phyloP scores from a whole-genome alignment of 2,329 filamentous ascomycete species.

The Fusarium mundagurra region DNA sequence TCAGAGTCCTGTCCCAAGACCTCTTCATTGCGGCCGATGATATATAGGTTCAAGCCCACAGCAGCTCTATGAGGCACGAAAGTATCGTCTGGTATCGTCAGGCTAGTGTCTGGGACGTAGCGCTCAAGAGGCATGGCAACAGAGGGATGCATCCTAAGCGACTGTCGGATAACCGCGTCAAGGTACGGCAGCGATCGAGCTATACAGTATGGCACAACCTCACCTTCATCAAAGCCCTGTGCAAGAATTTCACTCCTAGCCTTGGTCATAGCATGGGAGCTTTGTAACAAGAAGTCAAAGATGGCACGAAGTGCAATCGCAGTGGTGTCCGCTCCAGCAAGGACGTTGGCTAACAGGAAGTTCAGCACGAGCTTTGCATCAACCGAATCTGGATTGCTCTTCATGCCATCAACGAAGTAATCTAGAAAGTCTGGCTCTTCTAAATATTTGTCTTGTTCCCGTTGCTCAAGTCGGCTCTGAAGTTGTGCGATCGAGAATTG shows the following conservation, averaged over 20 bases:
- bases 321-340: slow-evolving; percentile 52
- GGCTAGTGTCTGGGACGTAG: slow-evolving; percentile 53
- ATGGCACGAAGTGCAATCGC: slow-evolving; percentile 48
- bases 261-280: slow-evolving; percentile 41
- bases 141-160: slow-evolving; percentile 57
- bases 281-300: slow-evolving; percentile 51
- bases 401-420: slow-evolving; percentile 48
- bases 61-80: slow-evolving; percentile 49
- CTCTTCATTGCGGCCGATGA: slow-evolving; percentile 50
- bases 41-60: slow-evolving; percentile 55
- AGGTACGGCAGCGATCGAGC: slow-evolving; percentile 40
- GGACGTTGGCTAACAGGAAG: slow-evolving; percentile 47
- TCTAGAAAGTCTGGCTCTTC: slow-evolving; percentile 46
- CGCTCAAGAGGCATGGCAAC: slow-evolving; percentile 58
- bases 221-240: neutral
- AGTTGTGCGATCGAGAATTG: slow-evolving; percentile 17
- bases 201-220: slow-evolving; percentile 3
- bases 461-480: slow-evolving; percentile 16
- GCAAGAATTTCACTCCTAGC: neutral
- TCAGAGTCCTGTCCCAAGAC: slow-evolving; percentile 58
- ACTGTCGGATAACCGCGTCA: slow-evolving; percentile 59
- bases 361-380: slow-evolving; percentile 50
- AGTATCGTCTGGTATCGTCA: slow-evolving; percentile 46
- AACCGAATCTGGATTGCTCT: slow-evolving; percentile 46
- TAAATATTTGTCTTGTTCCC: neutral